phyloP scores from a whole-genome alignment of 2,329 filamentous ascomycete species.

The Fusarium incarnatum region DNA sequence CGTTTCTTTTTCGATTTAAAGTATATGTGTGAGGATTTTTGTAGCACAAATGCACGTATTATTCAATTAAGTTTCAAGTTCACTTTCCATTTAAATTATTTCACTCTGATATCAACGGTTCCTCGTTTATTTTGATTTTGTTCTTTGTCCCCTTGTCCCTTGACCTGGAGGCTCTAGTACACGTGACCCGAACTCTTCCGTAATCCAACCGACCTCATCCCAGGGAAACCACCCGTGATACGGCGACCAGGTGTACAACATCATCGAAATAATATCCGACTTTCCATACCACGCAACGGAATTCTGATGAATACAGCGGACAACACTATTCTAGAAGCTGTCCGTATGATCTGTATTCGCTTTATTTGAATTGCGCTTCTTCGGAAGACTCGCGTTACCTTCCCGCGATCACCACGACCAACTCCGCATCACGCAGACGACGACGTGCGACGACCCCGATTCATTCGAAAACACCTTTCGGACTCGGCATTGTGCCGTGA shows the following conservation, averaged over 20 bases:
- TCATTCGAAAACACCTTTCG: slow-evolving; percentile 10
- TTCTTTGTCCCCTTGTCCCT: background rate
- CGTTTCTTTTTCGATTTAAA: slow-evolving; percentile 24
- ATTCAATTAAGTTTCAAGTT: slow-evolving; percentile 6
- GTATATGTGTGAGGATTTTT: slow-evolving; percentile 38
- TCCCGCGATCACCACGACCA: slow-evolving; percentile 29
- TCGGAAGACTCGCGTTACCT: slow-evolving; percentile 30
- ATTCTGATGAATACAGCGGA: background rate
- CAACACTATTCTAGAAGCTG: background rate
- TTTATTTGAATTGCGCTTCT: slow-evolving; percentile 29
- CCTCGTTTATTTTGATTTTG: background rate
- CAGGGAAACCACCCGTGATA: slow-evolving; percentile 45
- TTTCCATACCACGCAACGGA: slow-evolving; percentile 12
- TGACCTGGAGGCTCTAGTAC: slow-evolving; percentile 6
- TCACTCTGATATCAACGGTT: background rate
- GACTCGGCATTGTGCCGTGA: slow-evolving; percentile 30
- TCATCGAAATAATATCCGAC: slow-evolving; percentile 37
- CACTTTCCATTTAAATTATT: background rate
- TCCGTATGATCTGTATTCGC: slow-evolving; percentile 31
- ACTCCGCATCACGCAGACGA: slow-evolving; percentile 40
- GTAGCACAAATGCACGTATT: slow-evolving; percentile 22
- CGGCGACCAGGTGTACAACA: slow-evolving; percentile 40
- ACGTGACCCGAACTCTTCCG: slow-evolving; percentile 40
- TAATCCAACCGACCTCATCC: slow-evolving; percentile 40
- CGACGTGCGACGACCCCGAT: slow-evolving; percentile 39